Base-by-base conservation (phyloP, 2,329 filamentous ascomycete genomes). In the Ophiostoma perfectum region DNA sequence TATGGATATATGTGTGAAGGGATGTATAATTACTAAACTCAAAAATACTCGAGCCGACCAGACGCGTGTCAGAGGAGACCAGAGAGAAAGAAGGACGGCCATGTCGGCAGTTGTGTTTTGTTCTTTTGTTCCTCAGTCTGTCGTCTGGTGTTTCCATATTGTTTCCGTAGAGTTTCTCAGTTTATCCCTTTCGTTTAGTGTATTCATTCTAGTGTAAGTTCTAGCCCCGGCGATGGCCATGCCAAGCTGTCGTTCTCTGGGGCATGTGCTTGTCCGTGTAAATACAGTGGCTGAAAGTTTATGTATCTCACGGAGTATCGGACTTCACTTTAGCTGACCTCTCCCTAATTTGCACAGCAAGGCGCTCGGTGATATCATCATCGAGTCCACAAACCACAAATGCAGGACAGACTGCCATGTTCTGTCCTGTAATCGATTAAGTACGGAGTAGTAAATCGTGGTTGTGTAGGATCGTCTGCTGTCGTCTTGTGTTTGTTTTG, bases 211-310 rank as follows among this genome's bases (percentile, higher is more conserved):
- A 55, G 49, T 55, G 18, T 55, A 18, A 18, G 58, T 41, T 62
- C 58, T 62, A 42, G 58, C 58, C 58, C 38, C 6, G 58, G 58
- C 58, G 38, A 62, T 62, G 58, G 27, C 14, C 58, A 62, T 41
- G 58, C 38, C 14, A 36, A 62, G 14, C 38, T 14, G 38, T 38
- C 27, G 27, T 27, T 27, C 27, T 27, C 27, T 27, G 27, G 27
- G 27, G 27, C 27, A 27, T 27, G 27, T 27, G 27, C 27, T 27
- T 27, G 27, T 27, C 27, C 27, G 27, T 39, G 27, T 60, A 60
- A 60, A 16, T 38, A 5, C 14, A 58, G 14, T 52, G 9, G 42
- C 14, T 4, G 42, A 12, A 45, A 45, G 14, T n/a, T n/a, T n/a
- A n/a, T n/a, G n/a, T 16, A 47, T 47, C 45, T 5, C 14, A 47